Base-by-base conservation (phyloP, 345 rosid species). In the Syzygium grande region DNA sequence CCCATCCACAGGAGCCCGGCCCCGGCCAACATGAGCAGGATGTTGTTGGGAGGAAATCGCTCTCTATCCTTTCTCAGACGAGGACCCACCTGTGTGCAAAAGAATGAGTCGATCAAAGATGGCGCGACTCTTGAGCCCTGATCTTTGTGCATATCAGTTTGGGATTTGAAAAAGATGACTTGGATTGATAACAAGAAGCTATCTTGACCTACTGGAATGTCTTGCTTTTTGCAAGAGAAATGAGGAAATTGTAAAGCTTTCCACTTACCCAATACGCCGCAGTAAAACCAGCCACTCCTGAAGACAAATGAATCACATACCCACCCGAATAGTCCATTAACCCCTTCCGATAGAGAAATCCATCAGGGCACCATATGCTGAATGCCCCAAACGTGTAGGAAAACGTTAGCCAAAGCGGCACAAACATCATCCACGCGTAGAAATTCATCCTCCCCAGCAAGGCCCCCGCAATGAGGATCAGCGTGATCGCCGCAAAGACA, bases 1-100 rank as follows among this genome's bases (percentile, higher is more conserved):
- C 94, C 95, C 93, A 93, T 89, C 95, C 94, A 93, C 7, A 92
- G 92, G 27, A 92, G 38, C 83, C 95, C 94, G 25, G 95, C 95
- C 30, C 95, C 94, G 46, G 78, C 86, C 61, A 92, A 43, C 95
- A 92, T 92, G 34, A 93, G 87, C 16, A 90, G 85, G 22, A 92
- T 88, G 91, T 92, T 93, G 90, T 93, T 93, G 2, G 95, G 94
- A 55, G 94, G 95, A 54, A 91, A 93, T 61, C 94, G 90, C 85
- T 91, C 91, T 56, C 93, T 90, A 86, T 93, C 94, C 83, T 88
- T 92, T 34, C 90, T 89, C 80, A 90, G 86, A 11, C 95, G 89
- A 5, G 95, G 95, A 78, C 94, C 94, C 2, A 91, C 94, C 94
- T 91, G 88, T 11, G 61, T 38, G 7, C 49, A 38, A 73, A 58